Percentiles rank a stretch among this genome's conserved stretches.
Evolutionary conservation across 2,329 filamentous ascomycete species (phyloP).

Genomic region (Pseudocercospora crystallina): DNA sequence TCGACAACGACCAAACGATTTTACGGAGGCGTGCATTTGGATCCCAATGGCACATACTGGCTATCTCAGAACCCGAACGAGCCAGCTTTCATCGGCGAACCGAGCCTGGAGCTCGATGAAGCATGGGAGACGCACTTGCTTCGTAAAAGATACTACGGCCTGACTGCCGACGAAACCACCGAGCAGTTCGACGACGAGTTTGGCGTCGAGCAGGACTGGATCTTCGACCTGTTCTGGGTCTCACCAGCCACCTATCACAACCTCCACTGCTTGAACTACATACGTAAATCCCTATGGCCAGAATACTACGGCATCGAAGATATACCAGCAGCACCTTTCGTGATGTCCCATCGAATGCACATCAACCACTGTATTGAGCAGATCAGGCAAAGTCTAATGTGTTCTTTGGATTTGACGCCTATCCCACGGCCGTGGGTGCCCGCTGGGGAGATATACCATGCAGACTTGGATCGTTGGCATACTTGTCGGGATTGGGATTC

Average conservation of each 20-base stretch:
- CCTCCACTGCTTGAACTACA: not conserved
- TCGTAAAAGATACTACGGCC: not conserved
- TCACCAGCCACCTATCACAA: slow-evolving; percentile 1
- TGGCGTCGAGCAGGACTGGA: not conserved
- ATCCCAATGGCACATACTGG: not conserved
- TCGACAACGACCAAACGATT: not conserved
- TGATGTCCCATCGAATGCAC: slow-evolving; percentile 1
- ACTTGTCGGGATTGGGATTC: not conserved
- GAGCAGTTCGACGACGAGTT: not conserved
- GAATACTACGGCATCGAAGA: not conserved
- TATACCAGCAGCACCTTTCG: not conserved
- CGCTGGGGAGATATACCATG: not conserved
- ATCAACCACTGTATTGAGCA: slow-evolving; percentile 1
- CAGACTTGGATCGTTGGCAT: slow-evolving; percentile 2
- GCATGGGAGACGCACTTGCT: not conserved
- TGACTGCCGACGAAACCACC: not conserved
- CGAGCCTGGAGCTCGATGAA: not conserved
- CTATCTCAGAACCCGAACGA: not conserved
- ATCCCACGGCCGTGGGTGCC: not conserved
- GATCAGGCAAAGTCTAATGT: not conserved
- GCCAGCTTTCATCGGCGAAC: not conserved
- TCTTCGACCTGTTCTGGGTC: slow-evolving; percentile 2
- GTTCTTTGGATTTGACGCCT: not conserved
- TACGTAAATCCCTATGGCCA: not conserved
- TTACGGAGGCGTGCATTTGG: not conserved